These are phyloP conservation scores for Lipomyces kockii DNA, from an alignment of 805 yeast genomes.

Conservation along the genomic window DNA sequence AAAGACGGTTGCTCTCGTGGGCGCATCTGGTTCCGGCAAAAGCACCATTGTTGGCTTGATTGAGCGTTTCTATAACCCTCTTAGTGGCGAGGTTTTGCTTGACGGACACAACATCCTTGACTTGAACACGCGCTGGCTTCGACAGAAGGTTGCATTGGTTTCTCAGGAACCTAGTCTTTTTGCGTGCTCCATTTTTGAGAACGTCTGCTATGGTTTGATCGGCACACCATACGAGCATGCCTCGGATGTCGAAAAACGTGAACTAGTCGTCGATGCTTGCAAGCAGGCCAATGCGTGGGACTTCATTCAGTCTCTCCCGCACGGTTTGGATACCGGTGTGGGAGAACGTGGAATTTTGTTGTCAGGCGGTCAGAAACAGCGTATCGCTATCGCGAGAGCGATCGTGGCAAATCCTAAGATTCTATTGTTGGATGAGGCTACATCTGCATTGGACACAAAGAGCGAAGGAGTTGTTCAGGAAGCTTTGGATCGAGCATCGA, in stretches of 20 bases:
- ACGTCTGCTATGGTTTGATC: slow-evolving; percentile 73
- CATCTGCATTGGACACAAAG: slow-evolving; percentile 66
- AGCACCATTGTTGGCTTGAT: slow-evolving; percentile 84
- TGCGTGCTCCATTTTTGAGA: slow-evolving; percentile 82
- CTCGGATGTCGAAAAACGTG: slow-evolving; percentile 47
- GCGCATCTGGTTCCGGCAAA: slow-evolving; percentile 95
- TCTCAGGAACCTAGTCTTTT: slow-evolving; percentile 96
- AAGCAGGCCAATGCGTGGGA: slow-evolving; percentile 57
- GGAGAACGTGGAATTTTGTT: slow-evolving; percentile 64
- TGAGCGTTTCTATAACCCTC: slow-evolving; percentile 86
- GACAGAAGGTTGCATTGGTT: slow-evolving; percentile 82
- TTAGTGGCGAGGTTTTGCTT: slow-evolving; percentile 70
- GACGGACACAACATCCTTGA: slow-evolving; percentile 83
- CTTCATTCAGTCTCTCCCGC: slow-evolving; percentile 58
- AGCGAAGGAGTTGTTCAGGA: slow-evolving; percentile 64
- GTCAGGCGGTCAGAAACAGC: slow-evolving; percentile 71
- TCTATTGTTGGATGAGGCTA: slow-evolving; percentile 66
- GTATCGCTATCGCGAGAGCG: slow-evolving; percentile 67
- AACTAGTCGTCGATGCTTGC: slow-evolving; percentile 51
- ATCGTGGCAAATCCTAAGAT: slow-evolving; percentile 59
- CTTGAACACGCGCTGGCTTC: slow-evolving; percentile 73
- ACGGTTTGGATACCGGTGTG: slow-evolving; percentile 54
- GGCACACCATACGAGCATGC: slow-evolving; percentile 43
- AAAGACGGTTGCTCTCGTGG: slow-evolving; percentile 88
- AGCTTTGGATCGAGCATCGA: slow-evolving; percentile 49